Conservation (phyloP, 805 yeast genomes). For the Zygotorulaspora chibaensis region DNA sequence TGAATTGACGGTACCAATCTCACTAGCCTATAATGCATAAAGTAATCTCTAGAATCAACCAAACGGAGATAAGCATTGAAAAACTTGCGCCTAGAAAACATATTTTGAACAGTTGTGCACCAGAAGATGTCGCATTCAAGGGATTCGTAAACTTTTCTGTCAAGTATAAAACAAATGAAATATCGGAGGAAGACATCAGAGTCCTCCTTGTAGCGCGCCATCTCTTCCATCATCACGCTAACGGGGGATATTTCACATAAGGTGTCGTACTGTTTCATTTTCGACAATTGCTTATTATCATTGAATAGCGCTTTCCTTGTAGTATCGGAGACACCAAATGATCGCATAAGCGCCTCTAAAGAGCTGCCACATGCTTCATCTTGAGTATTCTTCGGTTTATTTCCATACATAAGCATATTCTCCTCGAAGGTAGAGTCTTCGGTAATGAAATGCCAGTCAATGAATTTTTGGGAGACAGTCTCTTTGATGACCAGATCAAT, state of each 20-base stretch:
- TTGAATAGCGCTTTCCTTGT: constrained; percentile 1
- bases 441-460: constrained; percentile 30
- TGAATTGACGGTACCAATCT: constrained; percentile 21
- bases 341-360: constrained; percentile 10
- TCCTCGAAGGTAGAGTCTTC: constrained; percentile 13
- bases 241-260: constrained; percentile 21
- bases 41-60: constrained; percentile 19
- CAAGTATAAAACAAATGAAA: constrained; percentile 26
- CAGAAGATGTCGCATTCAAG: constrained; percentile 14
- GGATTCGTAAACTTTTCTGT: constrained; percentile 27
- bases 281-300: constrained; percentile 3
- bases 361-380: neutral
- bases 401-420: neutral
- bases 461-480: constrained; percentile 19
- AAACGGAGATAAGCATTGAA: constrained; percentile 15
- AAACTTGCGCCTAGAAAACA: neutral
- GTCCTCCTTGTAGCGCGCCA: constrained; percentile 9
- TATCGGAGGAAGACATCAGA: constrained; percentile 7
- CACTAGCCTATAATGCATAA: constrained; percentile 24
- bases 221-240: constrained; percentile 15
- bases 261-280: constrained; percentile 16
- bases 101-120: constrained; percentile 14
- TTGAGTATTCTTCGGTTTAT: neutral
- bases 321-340: constrained; percentile 20
- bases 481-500: constrained; percentile 21